Conservation (phyloP, 75 land plant genomes). For the Chamaecyparis obtusa region DNA sequence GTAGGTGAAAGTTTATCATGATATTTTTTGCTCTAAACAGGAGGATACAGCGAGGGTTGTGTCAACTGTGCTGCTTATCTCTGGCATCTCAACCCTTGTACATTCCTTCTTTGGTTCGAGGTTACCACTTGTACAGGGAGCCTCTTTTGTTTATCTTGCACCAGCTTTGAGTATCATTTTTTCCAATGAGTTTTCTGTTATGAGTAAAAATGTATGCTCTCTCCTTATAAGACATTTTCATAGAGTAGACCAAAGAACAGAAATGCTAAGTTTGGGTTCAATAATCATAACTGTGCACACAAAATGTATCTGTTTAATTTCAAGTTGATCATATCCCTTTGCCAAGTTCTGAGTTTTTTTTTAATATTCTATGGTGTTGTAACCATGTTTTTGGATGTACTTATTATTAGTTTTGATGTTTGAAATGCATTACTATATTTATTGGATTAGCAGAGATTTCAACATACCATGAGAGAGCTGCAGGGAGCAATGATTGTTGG, state of each 20-base stretch:
- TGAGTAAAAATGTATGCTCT: constrained; percentile 32
- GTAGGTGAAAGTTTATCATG: neutral
- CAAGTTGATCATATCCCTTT: neutral
- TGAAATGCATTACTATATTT: neutral
- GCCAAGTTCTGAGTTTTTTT: neutral
- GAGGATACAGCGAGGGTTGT: constrained; percentile 47
- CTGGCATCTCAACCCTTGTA: constrained; percentile 49
- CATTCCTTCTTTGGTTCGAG: constrained; percentile 52
- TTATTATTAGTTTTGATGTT: neutral
- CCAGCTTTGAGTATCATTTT: constrained; percentile 47
- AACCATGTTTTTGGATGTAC: neutral
- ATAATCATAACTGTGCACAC: neutral
- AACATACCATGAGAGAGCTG: constrained; percentile 88
- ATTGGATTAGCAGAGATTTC: constrained; percentile 71
- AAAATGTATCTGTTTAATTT: neutral
- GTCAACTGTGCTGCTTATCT: constrained; percentile 52
- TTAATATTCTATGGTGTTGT: neutral
- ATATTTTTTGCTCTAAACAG: neutral
- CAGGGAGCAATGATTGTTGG: constrained; percentile 96
- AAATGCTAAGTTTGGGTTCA: neutral
- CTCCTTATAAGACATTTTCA: neutral
- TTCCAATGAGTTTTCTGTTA: constrained; percentile 19
- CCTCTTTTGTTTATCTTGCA: constrained; percentile 59
- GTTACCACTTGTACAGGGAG: constrained; percentile 50
- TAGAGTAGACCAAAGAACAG: neutral